Base-by-base conservation (phyloP, 805 yeast species). In the Yamadazyma sp. region DNA sequence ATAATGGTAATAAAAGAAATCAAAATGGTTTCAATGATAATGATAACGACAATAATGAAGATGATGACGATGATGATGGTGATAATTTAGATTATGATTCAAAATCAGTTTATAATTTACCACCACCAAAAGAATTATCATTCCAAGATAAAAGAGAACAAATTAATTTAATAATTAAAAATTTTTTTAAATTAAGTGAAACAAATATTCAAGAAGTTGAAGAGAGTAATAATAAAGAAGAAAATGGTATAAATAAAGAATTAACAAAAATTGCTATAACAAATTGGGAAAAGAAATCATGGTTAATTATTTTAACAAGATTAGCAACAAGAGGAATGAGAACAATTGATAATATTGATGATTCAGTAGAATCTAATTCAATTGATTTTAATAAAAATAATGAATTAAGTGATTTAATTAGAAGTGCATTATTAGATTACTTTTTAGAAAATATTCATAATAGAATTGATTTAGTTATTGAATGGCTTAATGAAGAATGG, bases 401-500 rank as follows among this genome's bases (percentile, higher is more conserved):
- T 19, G 75, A 66, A 30, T 69, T 76, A 55, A 69, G 86, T 41
- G 74, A 78, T 36, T 53, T 78, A 40, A 75, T 91, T 9, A 70
- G 96, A 47, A 77, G 74, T 15, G 76, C 86, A 15, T 62, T 93
- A 8, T 81, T 82, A 41, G 78, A 80, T 12, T 85, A 82, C 53
- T 80, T 87, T 36, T 67, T 86, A 49, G 80, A 73, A 8, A 86
- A 84, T 51, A 79, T 89, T 48, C 82, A 82, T 36, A 69, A 66
- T 7, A 67, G 91, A 23, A 70, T 89, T 9, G 94, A 86, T 39
- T 60, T 82, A 23, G 79, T 87, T 13, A 78, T 91, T 24, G 88
- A 84, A 43, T 93, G 99, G 99, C 63, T 93, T 36, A 89, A 84
- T 50, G 98, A 93, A 60, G 98, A 93, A 57, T 93, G 96, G 94